Evolutionary conservation across 257 asterid species (phyloP).

Genomic region (Nicotiana knightiana): DNA sequence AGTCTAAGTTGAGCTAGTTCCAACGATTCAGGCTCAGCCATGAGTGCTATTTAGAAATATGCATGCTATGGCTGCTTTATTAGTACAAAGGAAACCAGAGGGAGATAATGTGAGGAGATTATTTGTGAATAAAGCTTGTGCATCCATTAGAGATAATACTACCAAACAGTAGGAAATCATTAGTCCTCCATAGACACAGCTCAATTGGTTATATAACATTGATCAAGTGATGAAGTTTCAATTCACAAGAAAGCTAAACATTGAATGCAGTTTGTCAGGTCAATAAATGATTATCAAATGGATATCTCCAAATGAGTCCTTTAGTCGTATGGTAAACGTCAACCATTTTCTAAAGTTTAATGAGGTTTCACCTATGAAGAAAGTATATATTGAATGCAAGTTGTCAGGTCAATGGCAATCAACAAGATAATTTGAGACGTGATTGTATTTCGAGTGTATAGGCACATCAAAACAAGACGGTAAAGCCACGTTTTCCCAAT

Average conservation of each 20-base stretch:
- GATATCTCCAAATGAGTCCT: neutral
- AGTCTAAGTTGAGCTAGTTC: too few species aligned
- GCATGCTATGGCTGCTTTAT: neutral
- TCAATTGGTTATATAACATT: neutral
- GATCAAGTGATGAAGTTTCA: neutral
- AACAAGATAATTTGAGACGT: neutral
- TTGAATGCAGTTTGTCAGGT: neutral
- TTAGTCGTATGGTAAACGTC: neutral
- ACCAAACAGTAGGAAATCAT: neutral
- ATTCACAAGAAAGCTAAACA: neutral
- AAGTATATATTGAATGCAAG: neutral
- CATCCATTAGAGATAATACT: neutral
- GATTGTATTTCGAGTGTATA: neutral
- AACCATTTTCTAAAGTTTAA: neutral
- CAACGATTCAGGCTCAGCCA: too few species aligned
- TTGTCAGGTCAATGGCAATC: neutral
- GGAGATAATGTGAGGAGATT: neutral
- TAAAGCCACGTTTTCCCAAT: neutral
- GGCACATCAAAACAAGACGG: neutral
- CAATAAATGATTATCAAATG: neutral
- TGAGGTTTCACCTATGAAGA: neutral
- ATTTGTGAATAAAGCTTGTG: neutral
- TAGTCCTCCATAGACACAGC: neutral
- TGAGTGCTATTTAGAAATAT: too few species aligned
- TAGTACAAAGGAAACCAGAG: neutral